Base-by-base conservation (phyloP, 371 early-diverging fungal genomes). In the Ordospora pajunii region DNA sequence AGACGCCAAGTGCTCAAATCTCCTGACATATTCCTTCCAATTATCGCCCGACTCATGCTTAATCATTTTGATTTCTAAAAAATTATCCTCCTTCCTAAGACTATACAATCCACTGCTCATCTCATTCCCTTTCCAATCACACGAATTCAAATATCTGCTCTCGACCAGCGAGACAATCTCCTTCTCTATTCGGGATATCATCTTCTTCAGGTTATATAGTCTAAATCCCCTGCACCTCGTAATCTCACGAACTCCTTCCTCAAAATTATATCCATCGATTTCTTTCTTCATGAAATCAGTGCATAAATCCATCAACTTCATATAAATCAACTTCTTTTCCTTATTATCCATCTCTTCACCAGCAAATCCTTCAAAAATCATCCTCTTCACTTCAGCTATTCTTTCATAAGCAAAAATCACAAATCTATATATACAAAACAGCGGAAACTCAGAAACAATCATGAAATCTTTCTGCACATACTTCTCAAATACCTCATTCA, bases 391-490 rank as follows among this genome's bases (percentile, higher is more conserved):
- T 43, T 89, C 89, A 53, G 86, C 78, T 54, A 95, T 80, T 43
- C 94, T 88, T 21, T 86, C 86, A 83, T 92, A 94, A 6, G 92
- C 79, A 63, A 90, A 86, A 86, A 91, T 89, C 74, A 90, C 90
- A 51, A 91, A 88, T 51, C 94, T 84, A 84, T 94, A 89, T 77
- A 95, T 91, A 51, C 88, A 75, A 67, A 89, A 80, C 91, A 95
- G 70, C 90, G 90, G 23, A 81, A 86, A 89, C 78, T 93, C 92
- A 21, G 88, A 88, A 82, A 89, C 89, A 72, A 90, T 82, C 14
- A 44, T 49, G 19, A 62, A 67, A 0, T 22, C 22, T 0, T 62
- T 19, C 9, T 53, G 23, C 14, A 11, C 6, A 7, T 77, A 2
- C n/a, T 46, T 23, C 11, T 48, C 49, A 49, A 82, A 68, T 8